A percentile compares a stretch with the other conserved stretches of the same genome.
phyloP scores from a whole-genome alignment of 2,329 filamentous ascomycete genomes.

The Diaporthe ampelina region DNA sequence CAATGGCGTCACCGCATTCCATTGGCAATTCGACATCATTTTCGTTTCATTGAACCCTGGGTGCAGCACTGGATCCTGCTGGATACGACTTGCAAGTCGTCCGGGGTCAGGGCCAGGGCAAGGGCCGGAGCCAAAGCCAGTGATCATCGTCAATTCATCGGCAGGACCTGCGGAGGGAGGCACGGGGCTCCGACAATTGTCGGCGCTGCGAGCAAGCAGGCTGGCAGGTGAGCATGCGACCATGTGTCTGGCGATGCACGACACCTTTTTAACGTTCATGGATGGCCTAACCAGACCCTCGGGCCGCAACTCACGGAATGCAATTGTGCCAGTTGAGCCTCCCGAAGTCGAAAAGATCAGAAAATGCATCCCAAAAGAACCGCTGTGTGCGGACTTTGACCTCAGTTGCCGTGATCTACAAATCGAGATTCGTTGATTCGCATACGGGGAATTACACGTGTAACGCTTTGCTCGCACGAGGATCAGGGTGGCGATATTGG shows the following conservation, averaged over 20 bases:
- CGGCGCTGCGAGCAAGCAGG: not conserved
- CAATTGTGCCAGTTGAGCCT: conserved; percentile 17
- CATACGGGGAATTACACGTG: conserved; percentile 11
- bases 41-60: conserved; percentile 22
- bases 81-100: conserved; percentile 24
- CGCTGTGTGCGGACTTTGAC: not conserved
- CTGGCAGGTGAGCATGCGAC: not conserved
- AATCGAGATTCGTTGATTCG: conserved; percentile 14
- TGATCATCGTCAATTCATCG: not conserved
- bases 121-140: not conserved
- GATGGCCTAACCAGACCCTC: not conserved
- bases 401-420: not conserved
- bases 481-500: conserved; percentile 29
- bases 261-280: not conserved
- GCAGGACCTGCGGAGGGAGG: conserved; percentile 3
- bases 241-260: not conserved
- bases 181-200: not conserved
- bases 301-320: conserved; percentile 10
- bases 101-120: not conserved
- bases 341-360: conserved; percentile 6
- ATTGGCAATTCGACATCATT: not conserved
- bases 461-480: not conserved
- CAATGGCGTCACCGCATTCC: conserved; percentile 35
- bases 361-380: not conserved
- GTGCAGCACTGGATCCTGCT: conserved; percentile 26